Conservation (phyloP, 2,329 filamentous ascomycete genomes). For the Pseudopyrenochaeta lycopersici region DNA sequence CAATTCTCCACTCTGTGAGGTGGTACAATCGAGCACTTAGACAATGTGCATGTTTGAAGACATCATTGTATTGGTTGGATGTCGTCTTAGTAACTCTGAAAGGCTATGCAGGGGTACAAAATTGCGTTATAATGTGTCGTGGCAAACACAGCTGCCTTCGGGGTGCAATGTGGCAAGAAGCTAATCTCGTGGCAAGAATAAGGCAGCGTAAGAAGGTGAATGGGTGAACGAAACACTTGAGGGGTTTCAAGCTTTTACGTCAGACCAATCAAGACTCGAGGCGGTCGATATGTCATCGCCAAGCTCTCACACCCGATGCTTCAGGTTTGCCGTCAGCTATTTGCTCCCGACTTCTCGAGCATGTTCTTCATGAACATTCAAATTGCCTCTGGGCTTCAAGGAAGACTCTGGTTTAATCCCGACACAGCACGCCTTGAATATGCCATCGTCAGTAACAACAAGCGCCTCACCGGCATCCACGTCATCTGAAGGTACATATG, state of each 20-base stretch:
- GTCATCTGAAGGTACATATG: slow-evolving; percentile 12
- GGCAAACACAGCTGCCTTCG: too few relatives aligned
- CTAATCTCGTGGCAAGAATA: too few relatives aligned
- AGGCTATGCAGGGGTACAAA: too few relatives aligned
- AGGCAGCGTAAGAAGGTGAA: background rate
- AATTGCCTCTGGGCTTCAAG: background rate
- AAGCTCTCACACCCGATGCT: slow-evolving; percentile 28
- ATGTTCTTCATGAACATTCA: background rate
- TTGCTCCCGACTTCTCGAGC: slow-evolving; percentile 2
- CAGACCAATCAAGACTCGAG: slow-evolving; percentile 45
- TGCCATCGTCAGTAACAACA: slow-evolving; percentile 7
- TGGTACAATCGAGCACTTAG: too few relatives aligned
- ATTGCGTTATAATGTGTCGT: too few relatives aligned
- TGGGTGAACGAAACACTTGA: background rate
- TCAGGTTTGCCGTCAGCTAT: slow-evolving; percentile 10
- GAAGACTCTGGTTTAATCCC: background rate
- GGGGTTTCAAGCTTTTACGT: background rate
- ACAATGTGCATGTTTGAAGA: too few relatives aligned
- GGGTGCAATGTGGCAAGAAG: too few relatives aligned
- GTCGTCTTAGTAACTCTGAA: too few relatives aligned
- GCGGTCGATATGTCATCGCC: slow-evolving; percentile 42
- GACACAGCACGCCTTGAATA: background rate
- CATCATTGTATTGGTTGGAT: too few relatives aligned
- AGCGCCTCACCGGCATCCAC: slow-evolving; percentile 18
- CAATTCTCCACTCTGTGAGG: too few relatives aligned